These are phyloP conservation scores for Lactuca sativa DNA, from an alignment of 129 eudicot species.

Conservation along the genomic window DNA sequence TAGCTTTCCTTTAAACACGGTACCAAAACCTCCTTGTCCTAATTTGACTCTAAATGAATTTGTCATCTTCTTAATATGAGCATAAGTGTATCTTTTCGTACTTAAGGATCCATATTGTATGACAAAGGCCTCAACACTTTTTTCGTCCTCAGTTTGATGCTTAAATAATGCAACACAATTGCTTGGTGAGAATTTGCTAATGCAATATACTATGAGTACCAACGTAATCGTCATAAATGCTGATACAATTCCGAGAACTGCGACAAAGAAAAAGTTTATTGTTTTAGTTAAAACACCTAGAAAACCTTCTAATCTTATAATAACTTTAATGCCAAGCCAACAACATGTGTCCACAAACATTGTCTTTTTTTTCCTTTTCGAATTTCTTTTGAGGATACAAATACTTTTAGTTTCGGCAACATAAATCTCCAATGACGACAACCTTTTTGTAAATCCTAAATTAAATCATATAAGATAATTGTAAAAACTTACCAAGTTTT, in stretches of 20 bases:
- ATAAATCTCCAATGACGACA: not conserved
- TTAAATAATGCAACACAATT: slow-evolving; percentile 9
- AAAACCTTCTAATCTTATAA: not conserved
- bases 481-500: not conserved
- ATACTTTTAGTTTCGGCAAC: not conserved
- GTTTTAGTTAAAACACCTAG: not conserved
- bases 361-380: not conserved
- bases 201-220: not conserved
- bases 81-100: slow-evolving; percentile 20
- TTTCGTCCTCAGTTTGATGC: slow-evolving; percentile 18
- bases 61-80: slow-evolving; percentile 32
- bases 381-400: not conserved
- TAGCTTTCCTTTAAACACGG: slow-evolving; percentile 33
- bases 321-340: no score
- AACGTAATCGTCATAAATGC: not conserved
- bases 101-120: slow-evolving; percentile 14
- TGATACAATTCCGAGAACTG: not conserved
- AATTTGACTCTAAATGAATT: slow-evolving; percentile 20
- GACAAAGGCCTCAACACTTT: slow-evolving; percentile 29
- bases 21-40: slow-evolving; percentile 35
- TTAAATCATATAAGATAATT: not conserved
- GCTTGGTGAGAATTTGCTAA: not conserved
- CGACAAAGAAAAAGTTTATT: not conserved
- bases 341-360: no score
- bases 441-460: not conserved